A percentile compares a stretch with the other conserved stretches of the same genome.
phyloP scores from a whole-genome alignment of 345 rosid genomes.

The thale cress (Arabidopsis thaliana) region DNA sequence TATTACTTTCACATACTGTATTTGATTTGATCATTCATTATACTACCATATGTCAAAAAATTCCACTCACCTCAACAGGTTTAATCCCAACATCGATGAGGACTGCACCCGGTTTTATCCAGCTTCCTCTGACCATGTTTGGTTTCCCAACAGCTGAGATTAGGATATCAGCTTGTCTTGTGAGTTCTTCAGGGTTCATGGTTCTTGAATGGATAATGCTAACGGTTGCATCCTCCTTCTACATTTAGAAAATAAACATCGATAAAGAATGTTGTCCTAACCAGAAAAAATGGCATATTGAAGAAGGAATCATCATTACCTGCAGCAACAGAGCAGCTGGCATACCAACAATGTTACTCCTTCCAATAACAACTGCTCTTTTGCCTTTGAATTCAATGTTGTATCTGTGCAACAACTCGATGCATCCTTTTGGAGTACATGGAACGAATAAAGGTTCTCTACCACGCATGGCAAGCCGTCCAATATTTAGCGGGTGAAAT shows the following conservation, averaged over 20 bases:
- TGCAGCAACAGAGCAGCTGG: slow-evolving; percentile 82
- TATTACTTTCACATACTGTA: slow-evolving; percentile 1
- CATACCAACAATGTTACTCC: slow-evolving; percentile 94
- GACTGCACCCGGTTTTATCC: slow-evolving; percentile 95
- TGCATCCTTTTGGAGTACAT: slow-evolving; percentile 88
- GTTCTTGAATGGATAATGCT: slow-evolving; percentile 79
- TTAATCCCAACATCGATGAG: slow-evolving; percentile 88
- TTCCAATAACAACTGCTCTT: slow-evolving; percentile 76
- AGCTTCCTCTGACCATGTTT: slow-evolving; percentile 77
- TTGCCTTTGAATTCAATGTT: slow-evolving; percentile 74
- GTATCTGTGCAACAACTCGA: slow-evolving; percentile 74
- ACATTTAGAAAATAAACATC: neutral
- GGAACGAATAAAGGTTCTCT: slow-evolving; percentile 80
- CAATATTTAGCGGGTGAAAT: slow-evolving; percentile 79
- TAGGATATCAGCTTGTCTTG: slow-evolving; percentile 71
- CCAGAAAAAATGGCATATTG: neutral
- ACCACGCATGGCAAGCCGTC: slow-evolving; percentile 69
- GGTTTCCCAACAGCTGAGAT: slow-evolving; percentile 80
- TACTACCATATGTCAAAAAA: neutral
- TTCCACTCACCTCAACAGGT: slow-evolving; percentile 64
- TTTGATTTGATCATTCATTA: neutral
- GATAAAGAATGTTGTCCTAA: too few species aligned
- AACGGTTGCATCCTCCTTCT: slow-evolving; percentile 84
- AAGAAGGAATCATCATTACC: slow-evolving; percentile 43
- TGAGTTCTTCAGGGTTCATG: slow-evolving; percentile 66